Conservation (phyloP, 805 yeast genomes). For the Cyberlindnera bimundalis region DNA sequence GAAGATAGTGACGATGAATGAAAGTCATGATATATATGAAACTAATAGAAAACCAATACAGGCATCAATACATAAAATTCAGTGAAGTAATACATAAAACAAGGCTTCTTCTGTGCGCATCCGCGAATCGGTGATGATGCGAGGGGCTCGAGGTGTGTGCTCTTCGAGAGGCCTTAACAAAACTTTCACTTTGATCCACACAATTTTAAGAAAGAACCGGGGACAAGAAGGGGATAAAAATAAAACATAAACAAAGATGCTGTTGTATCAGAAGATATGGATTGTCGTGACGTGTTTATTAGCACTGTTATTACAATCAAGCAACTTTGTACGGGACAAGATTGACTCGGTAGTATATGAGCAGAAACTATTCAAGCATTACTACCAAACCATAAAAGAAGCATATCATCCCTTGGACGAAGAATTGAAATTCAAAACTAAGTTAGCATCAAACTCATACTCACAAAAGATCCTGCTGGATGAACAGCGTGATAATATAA, state of each 20-base stretch:
- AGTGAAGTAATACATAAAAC: no score
- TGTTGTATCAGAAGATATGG: slow-evolving; percentile 27
- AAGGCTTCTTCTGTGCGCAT: no score
- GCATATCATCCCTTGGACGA: slow-evolving; percentile 24
- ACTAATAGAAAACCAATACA: no score
- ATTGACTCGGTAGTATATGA: slow-evolving; percentile 22
- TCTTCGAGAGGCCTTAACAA: not conserved
- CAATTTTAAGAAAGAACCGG: no score
- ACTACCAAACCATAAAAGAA: slow-evolving; percentile 19
- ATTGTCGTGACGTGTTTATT: slow-evolving; percentile 24
- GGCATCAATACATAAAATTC: no score
- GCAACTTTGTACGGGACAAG: slow-evolving; percentile 21
- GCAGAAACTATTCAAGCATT: slow-evolving; percentile 12
- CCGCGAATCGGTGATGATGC: no score
- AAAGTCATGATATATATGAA: not conserved
- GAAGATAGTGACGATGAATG: slow-evolving; percentile 8
- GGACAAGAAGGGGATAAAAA: no score
- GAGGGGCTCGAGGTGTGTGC: no score
- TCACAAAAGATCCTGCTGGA: slow-evolving; percentile 29
- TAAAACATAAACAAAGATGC: slow-evolving; percentile 17
- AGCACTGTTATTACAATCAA: slow-evolving; percentile 20
- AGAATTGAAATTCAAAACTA: slow-evolving; percentile 25
- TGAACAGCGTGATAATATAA: slow-evolving; percentile 31
- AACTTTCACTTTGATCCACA: no score
- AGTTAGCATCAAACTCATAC: slow-evolving; percentile 40